Conservation (phyloP, 768 basidiomycete genomes). For the Mycena polygramma region DNA sequence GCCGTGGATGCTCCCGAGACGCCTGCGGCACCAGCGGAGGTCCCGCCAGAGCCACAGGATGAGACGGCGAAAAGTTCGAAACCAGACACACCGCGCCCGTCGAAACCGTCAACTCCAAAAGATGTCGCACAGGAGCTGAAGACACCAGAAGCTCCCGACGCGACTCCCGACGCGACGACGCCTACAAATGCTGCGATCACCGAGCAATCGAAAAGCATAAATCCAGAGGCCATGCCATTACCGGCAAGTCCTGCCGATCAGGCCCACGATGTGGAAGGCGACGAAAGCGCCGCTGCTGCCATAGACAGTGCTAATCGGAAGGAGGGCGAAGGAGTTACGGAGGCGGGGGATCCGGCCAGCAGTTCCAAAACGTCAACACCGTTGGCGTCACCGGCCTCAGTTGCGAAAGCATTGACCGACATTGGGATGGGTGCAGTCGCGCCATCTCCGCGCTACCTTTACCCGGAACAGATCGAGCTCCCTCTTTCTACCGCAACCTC, state of each 20-base stretch:
- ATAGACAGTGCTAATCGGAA: background rate
- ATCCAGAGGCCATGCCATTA: slow-evolving; percentile 5
- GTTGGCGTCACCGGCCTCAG: slow-evolving; percentile 16
- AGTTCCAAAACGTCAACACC: slow-evolving; percentile 24
- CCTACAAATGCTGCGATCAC: background rate
- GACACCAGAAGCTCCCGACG: slow-evolving; percentile 4
- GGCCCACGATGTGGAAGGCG: slow-evolving; percentile 1
- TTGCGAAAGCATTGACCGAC: slow-evolving; percentile 11
- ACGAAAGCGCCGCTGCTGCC: background rate
- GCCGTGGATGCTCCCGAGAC: slow-evolving; percentile 9
- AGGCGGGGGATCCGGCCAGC: background rate
- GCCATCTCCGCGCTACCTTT: slow-evolving; percentile 16
- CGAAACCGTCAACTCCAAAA: slow-evolving; percentile 19
- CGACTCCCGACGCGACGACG: background rate
- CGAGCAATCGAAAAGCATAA: background rate
- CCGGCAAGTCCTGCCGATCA: slow-evolving; percentile 19
- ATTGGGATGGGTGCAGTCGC: background rate
- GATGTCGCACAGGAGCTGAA: slow-evolving; percentile 10
- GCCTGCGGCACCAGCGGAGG: slow-evolving; percentile 1
- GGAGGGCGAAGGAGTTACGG: background rate
- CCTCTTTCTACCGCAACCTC: slow-evolving; percentile 28
- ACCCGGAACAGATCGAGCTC: slow-evolving; percentile 32
- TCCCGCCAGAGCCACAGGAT: background rate
- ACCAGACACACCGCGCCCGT: background rate
- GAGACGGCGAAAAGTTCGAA: slow-evolving; percentile 1